phyloP scores from a whole-genome alignment of 495 filamentous ascomycete genomes.

The Sordaria brevicollis region DNA sequence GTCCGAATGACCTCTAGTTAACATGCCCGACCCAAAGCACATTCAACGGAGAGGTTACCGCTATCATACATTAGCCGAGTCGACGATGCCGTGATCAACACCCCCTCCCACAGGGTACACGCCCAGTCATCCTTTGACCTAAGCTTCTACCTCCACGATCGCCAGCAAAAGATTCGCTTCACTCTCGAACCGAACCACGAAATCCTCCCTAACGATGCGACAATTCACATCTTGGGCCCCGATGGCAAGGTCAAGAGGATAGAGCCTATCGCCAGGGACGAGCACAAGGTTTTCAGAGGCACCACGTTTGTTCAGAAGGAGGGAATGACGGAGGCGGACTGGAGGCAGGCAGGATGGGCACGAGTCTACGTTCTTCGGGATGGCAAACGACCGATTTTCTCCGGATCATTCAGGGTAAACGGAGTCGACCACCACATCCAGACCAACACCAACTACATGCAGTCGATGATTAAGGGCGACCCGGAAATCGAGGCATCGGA shows the following conservation, averaged over 20 bases:
- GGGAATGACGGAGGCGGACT: slow-evolving; percentile 46
- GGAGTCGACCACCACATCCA: slow-evolving; percentile 85
- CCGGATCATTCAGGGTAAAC: slow-evolving; percentile 76
- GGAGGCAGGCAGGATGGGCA: slow-evolving; percentile 80
- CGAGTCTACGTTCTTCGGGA: slow-evolving; percentile 68
- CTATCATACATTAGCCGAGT: slow-evolving; percentile 63
- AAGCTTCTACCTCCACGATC: slow-evolving; percentile 61
- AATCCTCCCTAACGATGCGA: slow-evolving; percentile 68
- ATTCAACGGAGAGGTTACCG: slow-evolving; percentile 66
- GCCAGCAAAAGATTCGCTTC: slow-evolving; percentile 62
- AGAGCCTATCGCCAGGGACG: slow-evolving; percentile 57
- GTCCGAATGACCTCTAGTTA: not conserved
- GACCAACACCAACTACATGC: slow-evolving; percentile 58
- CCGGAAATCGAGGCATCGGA: slow-evolving; percentile 48
- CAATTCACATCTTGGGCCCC: slow-evolving; percentile 55
- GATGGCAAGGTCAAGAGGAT: slow-evolving; percentile 53
- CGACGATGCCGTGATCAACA: slow-evolving; percentile 66
- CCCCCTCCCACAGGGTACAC: slow-evolving; percentile 68
- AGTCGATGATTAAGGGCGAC: slow-evolving; percentile 65
- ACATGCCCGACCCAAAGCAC: slow-evolving; percentile 32
- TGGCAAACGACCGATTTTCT: slow-evolving; percentile 71
- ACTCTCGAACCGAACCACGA: slow-evolving; percentile 86
- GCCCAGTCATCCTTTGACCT: slow-evolving; percentile 74
- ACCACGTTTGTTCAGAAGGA: slow-evolving; percentile 57
- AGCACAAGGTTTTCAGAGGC: slow-evolving; percentile 79